These are phyloP conservation scores for Annulohypoxylon maeteangense DNA, from an alignment of 495 filamentous ascomycete species.

Conservation along the genomic window DNA sequence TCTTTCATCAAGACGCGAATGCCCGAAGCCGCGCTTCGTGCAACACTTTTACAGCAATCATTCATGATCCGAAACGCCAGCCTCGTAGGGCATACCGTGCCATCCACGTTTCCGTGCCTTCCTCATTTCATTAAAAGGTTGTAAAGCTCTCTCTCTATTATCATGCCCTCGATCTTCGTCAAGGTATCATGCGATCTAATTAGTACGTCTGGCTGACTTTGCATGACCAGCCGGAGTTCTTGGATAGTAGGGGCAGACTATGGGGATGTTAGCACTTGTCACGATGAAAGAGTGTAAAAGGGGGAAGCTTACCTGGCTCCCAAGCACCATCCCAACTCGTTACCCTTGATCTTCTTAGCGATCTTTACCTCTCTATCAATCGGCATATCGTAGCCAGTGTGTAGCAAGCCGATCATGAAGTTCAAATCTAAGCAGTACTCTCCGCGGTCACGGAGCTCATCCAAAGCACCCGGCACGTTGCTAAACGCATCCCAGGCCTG, in stretches of 20 bases:
- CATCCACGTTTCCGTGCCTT: slow-evolving; percentile 24
- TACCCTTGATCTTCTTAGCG: slow-evolving; percentile 97
- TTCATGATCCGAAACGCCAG: slow-evolving; percentile 31
- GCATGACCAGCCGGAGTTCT: slow-evolving; percentile 61
- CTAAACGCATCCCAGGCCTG: slow-evolving; percentile 80
- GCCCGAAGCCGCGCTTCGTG: slow-evolving; percentile 7
- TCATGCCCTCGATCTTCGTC: slow-evolving; percentile 11
- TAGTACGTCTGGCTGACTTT: slow-evolving; percentile 58
- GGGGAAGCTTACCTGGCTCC: slow-evolving; percentile 80
- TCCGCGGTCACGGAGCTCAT: slow-evolving; percentile 79
- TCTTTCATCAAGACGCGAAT: slow-evolving; percentile 14
- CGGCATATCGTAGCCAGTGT: slow-evolving; percentile 98
- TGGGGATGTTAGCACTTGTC: slow-evolving; percentile 53
- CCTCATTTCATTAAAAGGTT: slow-evolving; percentile 25
- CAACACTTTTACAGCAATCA: slow-evolving; percentile 14
- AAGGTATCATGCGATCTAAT: slow-evolving; percentile 17
- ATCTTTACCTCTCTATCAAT: slow-evolving; percentile 95
- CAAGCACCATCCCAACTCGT: slow-evolving; percentile 97
- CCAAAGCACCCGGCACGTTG: slow-evolving; percentile 74
- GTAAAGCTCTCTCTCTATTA: slow-evolving; percentile 19
- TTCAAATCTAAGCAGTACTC: slow-evolving; percentile 95
- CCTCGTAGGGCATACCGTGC: slow-evolving; percentile 24
- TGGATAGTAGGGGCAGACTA: slow-evolving; percentile 58
- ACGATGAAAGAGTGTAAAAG: not conserved
- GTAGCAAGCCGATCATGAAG: slow-evolving; percentile 91